Percentiles rank a stretch among this genome's conserved stretches.
Evolutionary conservation across 257 asterid genomes (phyloP).

Genomic region (Forsythia viridissima): DNA sequence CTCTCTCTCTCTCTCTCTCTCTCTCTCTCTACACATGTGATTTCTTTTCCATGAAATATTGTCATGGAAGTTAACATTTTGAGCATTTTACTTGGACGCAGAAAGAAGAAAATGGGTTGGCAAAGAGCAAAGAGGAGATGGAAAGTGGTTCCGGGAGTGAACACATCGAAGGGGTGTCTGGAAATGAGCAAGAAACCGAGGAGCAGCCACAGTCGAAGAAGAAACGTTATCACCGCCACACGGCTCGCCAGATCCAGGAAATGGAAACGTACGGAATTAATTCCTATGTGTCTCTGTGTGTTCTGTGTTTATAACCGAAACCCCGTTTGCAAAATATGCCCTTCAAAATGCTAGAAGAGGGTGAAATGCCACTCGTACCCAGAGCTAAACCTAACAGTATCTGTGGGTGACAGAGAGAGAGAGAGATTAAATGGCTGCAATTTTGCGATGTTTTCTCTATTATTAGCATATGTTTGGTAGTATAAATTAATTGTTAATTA

Average conservation of each 20-base stretch:
- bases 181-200: slow-evolving; percentile 62
- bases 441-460: not conserved
- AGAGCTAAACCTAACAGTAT: not conserved
- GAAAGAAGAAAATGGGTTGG: slow-evolving; percentile 76
- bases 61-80: not conserved
- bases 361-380: not conserved
- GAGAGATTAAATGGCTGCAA: not conserved
- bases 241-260: slow-evolving; percentile 93
- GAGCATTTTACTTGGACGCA: slow-evolving; percentile 1
- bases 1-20: too few species aligned
- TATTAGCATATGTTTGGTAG: too few species aligned
- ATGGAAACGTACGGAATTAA: slow-evolving; percentile 66
- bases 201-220: slow-evolving; percentile 50
- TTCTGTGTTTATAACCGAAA: not conserved
- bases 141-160: slow-evolving; percentile 95
- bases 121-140: slow-evolving; percentile 68
- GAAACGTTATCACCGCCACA: slow-evolving; percentile 94
- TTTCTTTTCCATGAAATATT: not conserved
- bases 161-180: slow-evolving; percentile 65
- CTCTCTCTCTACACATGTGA: not conserved
- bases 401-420: not conserved
- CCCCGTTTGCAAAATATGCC: not conserved
- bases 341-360: not conserved
- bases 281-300: not conserved
- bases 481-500: not conserved